phyloP scores from a whole-genome alignment of 164 flowering plant species.

The Vitis riparia region DNA sequence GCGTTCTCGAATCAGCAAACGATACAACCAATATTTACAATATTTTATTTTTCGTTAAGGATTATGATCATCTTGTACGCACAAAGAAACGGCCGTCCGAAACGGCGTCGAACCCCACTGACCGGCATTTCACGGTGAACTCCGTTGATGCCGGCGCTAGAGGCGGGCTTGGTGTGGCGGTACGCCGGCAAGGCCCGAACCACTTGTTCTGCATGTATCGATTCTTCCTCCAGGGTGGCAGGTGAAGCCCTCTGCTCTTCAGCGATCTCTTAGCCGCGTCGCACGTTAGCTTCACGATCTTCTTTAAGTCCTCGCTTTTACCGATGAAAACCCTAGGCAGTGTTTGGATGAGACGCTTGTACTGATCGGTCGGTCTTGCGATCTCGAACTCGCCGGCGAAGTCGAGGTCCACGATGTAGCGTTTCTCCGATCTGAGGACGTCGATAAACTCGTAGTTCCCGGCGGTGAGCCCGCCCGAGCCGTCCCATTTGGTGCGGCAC shows the following conservation, averaged over 20 bases:
- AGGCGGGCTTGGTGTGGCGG: conserved; percentile 21
- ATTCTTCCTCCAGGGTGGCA: conserved; percentile 88
- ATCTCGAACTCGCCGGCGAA: conserved; percentile 66
- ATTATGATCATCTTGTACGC: conserved; percentile 39
- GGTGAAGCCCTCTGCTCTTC: conserved; percentile 43
- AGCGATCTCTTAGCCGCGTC: conserved; percentile 64
- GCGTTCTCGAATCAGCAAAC: conserved; percentile 3
- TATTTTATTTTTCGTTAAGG: not conserved
- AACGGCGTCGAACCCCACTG: conserved; percentile 53
- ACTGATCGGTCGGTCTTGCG: conserved; percentile 63
- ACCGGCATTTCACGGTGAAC: conserved; percentile 44
- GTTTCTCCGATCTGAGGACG: conserved; percentile 12
- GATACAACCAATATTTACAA: too few species aligned
- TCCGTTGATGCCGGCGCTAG: conserved; percentile 6
- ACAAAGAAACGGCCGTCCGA: conserved; percentile 26
- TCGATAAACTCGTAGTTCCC: conserved; percentile 76
- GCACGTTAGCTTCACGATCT: conserved; percentile 41
- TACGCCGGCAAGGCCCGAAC: conserved; percentile 70
- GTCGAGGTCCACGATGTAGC: conserved; percentile 64
- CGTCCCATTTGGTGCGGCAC: conserved; percentile 80
- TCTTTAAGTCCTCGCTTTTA: conserved; percentile 57
- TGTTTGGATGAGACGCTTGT: conserved; percentile 21
- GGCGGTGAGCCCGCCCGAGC: conserved; percentile 41
- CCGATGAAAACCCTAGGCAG: conserved; percentile 69
- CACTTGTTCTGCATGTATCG: conserved; percentile 76